Percentiles rank a stretch among this genome's conserved stretches.
These are phyloP conservation scores for Scalesia atractyloides DNA, from an alignment of 129 eudicot genomes.

Conservation along the genomic window DNA sequence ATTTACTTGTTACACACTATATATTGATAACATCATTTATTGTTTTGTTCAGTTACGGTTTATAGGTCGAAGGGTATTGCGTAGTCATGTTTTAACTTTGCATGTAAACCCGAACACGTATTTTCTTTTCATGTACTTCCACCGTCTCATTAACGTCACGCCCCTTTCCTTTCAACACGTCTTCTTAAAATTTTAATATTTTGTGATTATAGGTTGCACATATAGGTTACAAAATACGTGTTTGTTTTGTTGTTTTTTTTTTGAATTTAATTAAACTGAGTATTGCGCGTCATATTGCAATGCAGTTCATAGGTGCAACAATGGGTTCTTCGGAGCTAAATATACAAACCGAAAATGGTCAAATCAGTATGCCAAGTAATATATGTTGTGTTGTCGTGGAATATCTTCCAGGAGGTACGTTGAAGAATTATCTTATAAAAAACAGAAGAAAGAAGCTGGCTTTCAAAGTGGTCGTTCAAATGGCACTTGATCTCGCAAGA, in stretches of 20 bases:
- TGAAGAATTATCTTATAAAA: constrained; percentile 78
- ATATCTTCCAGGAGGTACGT: constrained; percentile 91
- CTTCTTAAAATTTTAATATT: neutral
- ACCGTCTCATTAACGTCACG: constrained; percentile 2
- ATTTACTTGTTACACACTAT: too few species aligned
- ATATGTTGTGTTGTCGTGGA: constrained; percentile 89
- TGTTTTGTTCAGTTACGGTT: neutral
- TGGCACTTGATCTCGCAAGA: constrained; percentile 92
- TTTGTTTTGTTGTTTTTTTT: neutral
- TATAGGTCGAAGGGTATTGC: neutral
- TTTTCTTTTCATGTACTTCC: constrained; percentile 7
- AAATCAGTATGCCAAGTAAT: constrained; percentile 81
- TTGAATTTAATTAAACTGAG: neutral
- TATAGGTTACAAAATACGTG: neutral
- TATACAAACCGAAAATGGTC: constrained; percentile 82
- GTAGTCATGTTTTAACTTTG: neutral
- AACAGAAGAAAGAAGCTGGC: constrained; percentile 87
- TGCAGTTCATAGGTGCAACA: constrained; percentile 91
- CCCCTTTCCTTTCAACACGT: neutral
- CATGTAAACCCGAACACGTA: constrained; percentile 19
- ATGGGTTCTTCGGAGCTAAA: constrained; percentile 83
- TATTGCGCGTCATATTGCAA: neutral
- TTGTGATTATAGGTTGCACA: neutral
- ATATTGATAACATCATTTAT: neutral
- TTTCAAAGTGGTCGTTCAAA: constrained; percentile 80